phyloP scores from a whole-genome alignment of 2,329 filamentous ascomycete genomes.

The Fusarium tjaetaba region DNA sequence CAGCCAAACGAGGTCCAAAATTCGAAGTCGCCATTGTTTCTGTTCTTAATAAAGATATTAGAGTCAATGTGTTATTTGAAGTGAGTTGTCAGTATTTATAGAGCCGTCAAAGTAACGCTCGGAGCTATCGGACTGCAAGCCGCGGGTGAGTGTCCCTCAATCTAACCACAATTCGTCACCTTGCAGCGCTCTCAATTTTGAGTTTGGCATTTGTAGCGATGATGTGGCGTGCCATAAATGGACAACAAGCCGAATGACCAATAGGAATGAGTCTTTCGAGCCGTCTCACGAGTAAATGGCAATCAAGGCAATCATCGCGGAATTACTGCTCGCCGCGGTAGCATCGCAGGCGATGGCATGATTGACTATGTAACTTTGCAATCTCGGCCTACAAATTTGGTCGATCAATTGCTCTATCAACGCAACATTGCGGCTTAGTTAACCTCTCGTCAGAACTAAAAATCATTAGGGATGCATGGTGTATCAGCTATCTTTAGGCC shows the following conservation, averaged over 20 bases:
- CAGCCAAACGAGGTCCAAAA: slow-evolving; percentile 8
- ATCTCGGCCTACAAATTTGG: not conserved
- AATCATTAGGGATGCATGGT: no score
- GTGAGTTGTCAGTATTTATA: not conserved
- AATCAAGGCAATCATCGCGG: not conserved
- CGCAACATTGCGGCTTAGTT: not conserved
- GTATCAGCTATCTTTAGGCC: not conserved
- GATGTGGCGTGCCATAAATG: not conserved
- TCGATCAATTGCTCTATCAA: not conserved
- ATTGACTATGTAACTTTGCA: not conserved
- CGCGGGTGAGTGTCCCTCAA: not conserved
- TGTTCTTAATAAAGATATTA: no score
- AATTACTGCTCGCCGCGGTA: not conserved
- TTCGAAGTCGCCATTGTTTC: not conserved
- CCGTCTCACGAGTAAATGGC: not conserved
- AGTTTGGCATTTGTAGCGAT: not conserved
- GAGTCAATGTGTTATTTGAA: fast-evolving
- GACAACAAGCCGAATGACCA: slow-evolving; percentile 6
- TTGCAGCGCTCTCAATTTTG: not conserved
- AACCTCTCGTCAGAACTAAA: no score
- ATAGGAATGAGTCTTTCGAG: not conserved
- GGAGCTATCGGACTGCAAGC: not conserved
- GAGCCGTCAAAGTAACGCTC: fast-evolving
- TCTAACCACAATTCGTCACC: not conserved
- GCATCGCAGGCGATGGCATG: not conserved